A percentile compares a stretch with the other conserved stretches of the same genome.
Evolutionary conservation across 352 stramenopile genomes (phyloP).

Genomic region (Pythium dissotocum): DNA sequence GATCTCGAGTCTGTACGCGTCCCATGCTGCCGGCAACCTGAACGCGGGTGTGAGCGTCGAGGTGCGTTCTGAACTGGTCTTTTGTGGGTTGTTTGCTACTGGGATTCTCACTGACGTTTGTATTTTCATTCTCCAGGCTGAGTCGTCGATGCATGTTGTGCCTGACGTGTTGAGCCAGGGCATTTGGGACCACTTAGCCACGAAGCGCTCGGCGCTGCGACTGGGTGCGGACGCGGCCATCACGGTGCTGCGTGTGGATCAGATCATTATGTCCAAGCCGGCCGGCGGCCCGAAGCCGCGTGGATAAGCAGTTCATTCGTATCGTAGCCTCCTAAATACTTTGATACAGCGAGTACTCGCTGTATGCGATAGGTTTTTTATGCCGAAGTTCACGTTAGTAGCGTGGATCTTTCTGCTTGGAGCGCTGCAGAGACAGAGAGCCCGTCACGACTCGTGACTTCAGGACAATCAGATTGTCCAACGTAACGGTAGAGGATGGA

Average conservation of each 20-base stretch:
- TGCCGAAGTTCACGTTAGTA: background rate
- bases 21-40: constrained; percentile 92
- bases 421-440: background rate
- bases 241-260: constrained; percentile 99
- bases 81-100: constrained; percentile 18
- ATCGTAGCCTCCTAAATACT: constrained; percentile 1
- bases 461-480: background rate
- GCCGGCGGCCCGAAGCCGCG: constrained; percentile 94
- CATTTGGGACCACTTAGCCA: constrained; percentile 94
- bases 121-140: constrained; percentile 41
- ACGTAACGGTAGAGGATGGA: background rate
- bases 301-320: constrained; percentile 43
- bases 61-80: constrained; percentile 36
- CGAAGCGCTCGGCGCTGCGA: constrained; percentile 97
- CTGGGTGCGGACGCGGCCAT: constrained; percentile 97
- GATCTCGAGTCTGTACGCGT: constrained; percentile 93
- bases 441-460: no score
- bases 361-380: constrained; percentile 26
- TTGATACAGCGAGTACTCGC: constrained; percentile 20
- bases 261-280: constrained; percentile 99
- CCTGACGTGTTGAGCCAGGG: constrained; percentile 68
- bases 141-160: constrained; percentile 80
- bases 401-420: constrained; percentile 2
- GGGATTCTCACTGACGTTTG: background rate
- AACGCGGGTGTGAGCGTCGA: constrained; percentile 95